Conservation (phyloP, 345 rosid genomes). For the Populus alba region DNA sequence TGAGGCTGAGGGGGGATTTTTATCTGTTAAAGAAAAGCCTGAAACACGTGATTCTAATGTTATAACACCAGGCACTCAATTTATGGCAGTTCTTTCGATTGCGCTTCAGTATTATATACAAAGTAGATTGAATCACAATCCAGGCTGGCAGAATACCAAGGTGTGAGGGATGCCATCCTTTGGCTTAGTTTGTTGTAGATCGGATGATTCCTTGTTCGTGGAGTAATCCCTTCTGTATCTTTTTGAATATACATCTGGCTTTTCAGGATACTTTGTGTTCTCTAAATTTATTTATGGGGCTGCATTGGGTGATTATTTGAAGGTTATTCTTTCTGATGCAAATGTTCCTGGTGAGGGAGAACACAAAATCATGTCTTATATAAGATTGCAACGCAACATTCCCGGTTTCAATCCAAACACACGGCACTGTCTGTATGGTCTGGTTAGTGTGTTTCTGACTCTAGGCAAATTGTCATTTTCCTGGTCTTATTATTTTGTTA, state of each 20-base stretch:
- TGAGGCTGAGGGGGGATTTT: slow-evolving; percentile 57
- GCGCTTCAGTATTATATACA: slow-evolving; percentile 92
- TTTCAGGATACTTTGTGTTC: slow-evolving; percentile 49
- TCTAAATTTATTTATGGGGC: slow-evolving; percentile 59
- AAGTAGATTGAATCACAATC: slow-evolving; percentile 71
- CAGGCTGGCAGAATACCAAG: slow-evolving; percentile 85
- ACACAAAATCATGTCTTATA: slow-evolving; percentile 95
- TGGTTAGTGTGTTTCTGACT: slow-evolving; percentile 50
- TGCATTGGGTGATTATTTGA: slow-evolving; percentile 62
- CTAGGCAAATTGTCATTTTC: neutral
- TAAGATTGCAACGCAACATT: slow-evolving; percentile 77
- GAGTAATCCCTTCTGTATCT: slow-evolving; percentile 53
- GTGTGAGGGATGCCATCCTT: slow-evolving; percentile 43
- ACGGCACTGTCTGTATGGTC: slow-evolving; percentile 83
- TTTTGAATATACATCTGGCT: slow-evolving; percentile 35
- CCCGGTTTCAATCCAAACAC: slow-evolving; percentile 94
- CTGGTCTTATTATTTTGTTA: neutral
- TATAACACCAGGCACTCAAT: slow-evolving; percentile 93
- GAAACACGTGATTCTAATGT: slow-evolving; percentile 93
- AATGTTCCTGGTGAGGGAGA: slow-evolving; percentile 99
- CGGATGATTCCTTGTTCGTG: slow-evolving; percentile 47
- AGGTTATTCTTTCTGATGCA: slow-evolving; percentile 98
- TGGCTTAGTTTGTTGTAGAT: slow-evolving; percentile 31
- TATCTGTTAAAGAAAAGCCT: slow-evolving; percentile 65
- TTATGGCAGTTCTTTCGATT: slow-evolving; percentile 84